Evolutionary conservation across 768 basidiomycete genomes (phyloP), one percentile per base, ranked within the genome.

Genomic region (Mycena rosella): DNA sequence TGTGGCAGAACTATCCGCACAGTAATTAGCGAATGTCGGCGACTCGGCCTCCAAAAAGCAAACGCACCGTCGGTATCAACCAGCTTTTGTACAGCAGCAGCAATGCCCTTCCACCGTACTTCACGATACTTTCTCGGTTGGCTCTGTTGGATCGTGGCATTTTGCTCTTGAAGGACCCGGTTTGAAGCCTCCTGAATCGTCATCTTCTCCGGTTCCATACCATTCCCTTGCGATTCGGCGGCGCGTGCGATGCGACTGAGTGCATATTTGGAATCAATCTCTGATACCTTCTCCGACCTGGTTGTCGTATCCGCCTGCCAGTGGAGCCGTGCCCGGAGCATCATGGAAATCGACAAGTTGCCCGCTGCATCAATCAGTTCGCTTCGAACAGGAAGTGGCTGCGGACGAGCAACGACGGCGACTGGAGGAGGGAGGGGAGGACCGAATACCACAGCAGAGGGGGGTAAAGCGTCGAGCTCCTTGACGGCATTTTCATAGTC

Each of bases 171-270:
- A 7, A 45, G 40, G 48, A 72, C 48, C 40, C 63, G 63, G 24
- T 72, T 63, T 18, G 70, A 55, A 22, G 66, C 70, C 45, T 71
- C 70, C 42, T 68, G 59, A 24, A 42, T 53, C 8, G 60, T 44
- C 60, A 62, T 62, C 52, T 62, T 62, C 60, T 62, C 60, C 4
- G 60, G 60, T 29, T 62, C 51, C 1, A 53, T 56, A 32, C 56
- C 53, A 15, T 63, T 53, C 1, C 30, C 20, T 0, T 36, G 42
- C 15, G 24, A 4, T 1, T 29, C 44, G 14, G 20, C 22, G 1
- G 15, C 54, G 5, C 53, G 34, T 1, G 53, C 18, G 15, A 63
- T 56, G 0, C 62, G 62, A 24, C 53, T 48, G 20, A 63, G 54
- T 17, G 62, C 62, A 24, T 63, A 63, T 18, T 47, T 63, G 2